A percentile compares a stretch with the other conserved stretches of the same genome.
Conservation (phyloP, 768 basidiomycete genomes). For the Psilocybe tampanensis region DNA sequence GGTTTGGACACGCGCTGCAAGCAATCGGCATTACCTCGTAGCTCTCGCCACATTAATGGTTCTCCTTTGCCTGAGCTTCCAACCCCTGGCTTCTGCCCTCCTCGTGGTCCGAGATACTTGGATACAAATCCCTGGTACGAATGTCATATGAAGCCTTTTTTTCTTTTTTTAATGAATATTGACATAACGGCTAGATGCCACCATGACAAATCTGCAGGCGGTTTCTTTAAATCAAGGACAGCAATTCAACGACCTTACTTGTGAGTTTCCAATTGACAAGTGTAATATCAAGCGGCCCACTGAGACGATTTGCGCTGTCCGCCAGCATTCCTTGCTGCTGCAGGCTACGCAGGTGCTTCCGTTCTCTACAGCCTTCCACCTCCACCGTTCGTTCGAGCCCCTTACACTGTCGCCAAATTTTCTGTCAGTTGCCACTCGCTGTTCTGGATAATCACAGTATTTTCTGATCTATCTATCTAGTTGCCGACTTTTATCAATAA, state of each 20-base stretch:
- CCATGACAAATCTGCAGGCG: constrained; percentile 35
- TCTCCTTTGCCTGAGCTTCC: constrained; percentile 47
- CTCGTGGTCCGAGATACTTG: constrained; percentile 50
- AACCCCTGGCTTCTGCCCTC: constrained; percentile 54
- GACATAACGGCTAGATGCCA: constrained; percentile 35
- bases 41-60: constrained; percentile 50
- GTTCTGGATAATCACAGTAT: not conserved
- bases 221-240: constrained; percentile 47
- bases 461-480: constrained; percentile 24
- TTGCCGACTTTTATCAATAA: constrained; percentile 41
- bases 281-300: no score
- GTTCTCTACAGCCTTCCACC: constrained; percentile 46
- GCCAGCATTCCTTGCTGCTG: constrained; percentile 53
- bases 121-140: constrained; percentile 42
- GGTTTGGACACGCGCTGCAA: constrained; percentile 47
- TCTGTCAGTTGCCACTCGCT: constrained; percentile 32
- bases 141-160: not conserved
- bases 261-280: constrained; percentile 29
- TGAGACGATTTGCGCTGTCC: not conserved
- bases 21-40: constrained; percentile 54
- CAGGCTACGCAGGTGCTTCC: constrained; percentile 54
- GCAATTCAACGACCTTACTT: constrained; percentile 49
- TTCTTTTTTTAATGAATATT: not conserved
- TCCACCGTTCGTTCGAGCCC: constrained; percentile 47
- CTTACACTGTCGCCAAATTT: constrained; percentile 50